These are phyloP conservation scores for Candida nemodendra DNA, from an alignment of 805 yeast species.

Conservation along the genomic window DNA sequence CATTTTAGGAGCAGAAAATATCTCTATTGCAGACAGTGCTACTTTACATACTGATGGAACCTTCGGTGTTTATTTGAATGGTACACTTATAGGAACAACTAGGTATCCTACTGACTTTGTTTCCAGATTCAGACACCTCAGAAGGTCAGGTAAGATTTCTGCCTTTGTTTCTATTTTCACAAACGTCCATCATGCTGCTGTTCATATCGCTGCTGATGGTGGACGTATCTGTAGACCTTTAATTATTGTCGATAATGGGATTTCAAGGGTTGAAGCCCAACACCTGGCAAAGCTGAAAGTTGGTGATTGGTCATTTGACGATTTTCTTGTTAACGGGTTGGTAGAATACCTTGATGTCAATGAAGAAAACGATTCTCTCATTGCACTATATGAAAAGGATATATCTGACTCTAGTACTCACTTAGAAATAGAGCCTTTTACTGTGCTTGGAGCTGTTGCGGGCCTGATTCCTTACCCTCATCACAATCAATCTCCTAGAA, in stretches of 20 bases:
- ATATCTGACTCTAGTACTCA: conserved; percentile 68
- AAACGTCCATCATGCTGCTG: conserved; percentile 86
- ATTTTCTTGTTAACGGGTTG: conserved; percentile 77
- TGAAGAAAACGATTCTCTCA: conserved; percentile 91
- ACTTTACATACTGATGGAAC: conserved; percentile 74
- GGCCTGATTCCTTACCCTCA: conserved; percentile 91
- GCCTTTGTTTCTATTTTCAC: conserved; percentile 90
- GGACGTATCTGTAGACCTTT: conserved; percentile 97
- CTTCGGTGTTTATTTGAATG: conserved; percentile 85
- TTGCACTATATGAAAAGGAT: conserved; percentile 82
- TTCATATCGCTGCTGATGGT: conserved; percentile 98
- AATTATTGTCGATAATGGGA: conserved; percentile 77
- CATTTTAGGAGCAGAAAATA: conserved; percentile 86
- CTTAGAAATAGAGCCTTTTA: conserved; percentile 93
- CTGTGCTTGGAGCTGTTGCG: conserved; percentile 89
- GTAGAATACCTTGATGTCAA: conserved; percentile 97
- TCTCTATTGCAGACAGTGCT: conserved; percentile 76
- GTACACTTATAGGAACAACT: conserved; percentile 90
- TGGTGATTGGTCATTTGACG: conserved; percentile 87
- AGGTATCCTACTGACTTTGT: conserved; percentile 86
- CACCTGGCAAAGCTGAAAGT: conserved; percentile 62
- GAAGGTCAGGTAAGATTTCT: conserved; percentile 83
- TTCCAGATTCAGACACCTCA: conserved; percentile 66
- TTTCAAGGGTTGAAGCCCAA: conserved; percentile 65
- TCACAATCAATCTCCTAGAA: conserved; percentile 90